phyloP scores from a whole-genome alignment of 805 yeast genomes.

The Candida suzukii region DNA sequence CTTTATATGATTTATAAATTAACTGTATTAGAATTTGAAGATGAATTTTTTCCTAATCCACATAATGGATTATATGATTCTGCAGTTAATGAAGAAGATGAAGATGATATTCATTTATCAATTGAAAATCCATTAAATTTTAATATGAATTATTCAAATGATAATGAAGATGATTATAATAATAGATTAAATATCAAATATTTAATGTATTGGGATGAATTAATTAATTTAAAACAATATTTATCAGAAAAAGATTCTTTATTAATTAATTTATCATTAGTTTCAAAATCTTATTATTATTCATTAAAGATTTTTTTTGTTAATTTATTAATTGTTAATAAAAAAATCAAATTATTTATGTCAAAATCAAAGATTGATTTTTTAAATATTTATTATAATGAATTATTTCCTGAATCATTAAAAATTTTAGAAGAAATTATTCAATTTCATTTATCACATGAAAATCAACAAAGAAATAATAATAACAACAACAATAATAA shows the following conservation, averaged over 20 bases:
- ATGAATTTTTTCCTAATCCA: neutral
- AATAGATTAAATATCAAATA: neutral
- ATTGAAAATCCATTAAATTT: neutral
- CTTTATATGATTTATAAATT: conserved; percentile 17
- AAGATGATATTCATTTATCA: too few species aligned
- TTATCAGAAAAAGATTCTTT: conserved; percentile 6
- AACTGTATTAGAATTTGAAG: conserved; percentile 1
- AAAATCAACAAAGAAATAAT: too few species aligned
- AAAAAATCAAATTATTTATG: neutral
- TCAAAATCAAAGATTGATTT: conserved; percentile 3
- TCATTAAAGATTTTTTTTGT: conserved; percentile 6
- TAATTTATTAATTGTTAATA: neutral
- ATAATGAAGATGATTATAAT: neutral
- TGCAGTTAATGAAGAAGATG: neutral
- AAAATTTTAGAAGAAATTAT: conserved; percentile 7
- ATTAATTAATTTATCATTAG: conserved; percentile 6
- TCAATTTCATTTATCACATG: too few species aligned
- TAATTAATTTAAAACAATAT: conserved; percentile 7
- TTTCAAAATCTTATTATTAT: conserved; percentile 16
- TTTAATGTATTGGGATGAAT: conserved; percentile 7
- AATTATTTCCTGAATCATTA: conserved; percentile 7
- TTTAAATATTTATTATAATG: conserved; percentile 1
- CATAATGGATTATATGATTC: neutral
- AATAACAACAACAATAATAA: too few species aligned
- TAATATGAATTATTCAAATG: neutral